Evolutionary conservation across 257 asterid genomes (phyloP), one percentile per base, ranked within the genome.

Genomic region (Ehretia macrophylla): DNA sequence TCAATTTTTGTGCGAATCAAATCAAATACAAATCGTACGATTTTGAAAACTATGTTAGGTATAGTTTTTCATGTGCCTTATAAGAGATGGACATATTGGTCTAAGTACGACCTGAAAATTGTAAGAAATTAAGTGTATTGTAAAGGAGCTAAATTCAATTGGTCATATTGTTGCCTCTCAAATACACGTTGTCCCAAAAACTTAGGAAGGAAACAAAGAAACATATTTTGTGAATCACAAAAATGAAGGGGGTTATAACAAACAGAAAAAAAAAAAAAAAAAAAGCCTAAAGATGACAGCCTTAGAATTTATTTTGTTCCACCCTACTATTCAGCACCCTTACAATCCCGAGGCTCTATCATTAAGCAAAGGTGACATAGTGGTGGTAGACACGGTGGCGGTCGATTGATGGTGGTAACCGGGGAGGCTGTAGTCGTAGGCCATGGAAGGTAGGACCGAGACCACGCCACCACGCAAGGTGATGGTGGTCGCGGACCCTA

Each of bases 401-500:
- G 32, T 17, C 39, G 44, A 57, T 70, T 66, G 5, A 64, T 67
- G 79, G 76, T 74, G 75, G 68, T 35, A 45, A 58, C 17, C 11
- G 47, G 77, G 67, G 62, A 22, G 70, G 62, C 65, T 42, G 16
- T 10, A 59, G 55, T 39, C 32, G 22, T 56, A 59, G 61, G 65
- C 66, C 63, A 84, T 82, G 86, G 80, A 51, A 64, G 45, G 69
- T 70, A 73, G 60, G 35, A 58, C 66, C 50, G 11, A 4, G 11
- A 42, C 47, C 47, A 21, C 72, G 8, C 62, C 82, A 58, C 66
- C 78, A 35, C 87, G 83, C 16, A 85, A 60, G 65, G 80, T 84
- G 51, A 73, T 87, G 96, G 91, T 87, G 80, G 89, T 87, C 23
- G 94, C 83, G 20, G 89, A 87, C 60, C 76, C 83, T 64, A 79